Conservation (phyloP, 257 asterid genomes). For the Nicotiana tabacum region DNA sequence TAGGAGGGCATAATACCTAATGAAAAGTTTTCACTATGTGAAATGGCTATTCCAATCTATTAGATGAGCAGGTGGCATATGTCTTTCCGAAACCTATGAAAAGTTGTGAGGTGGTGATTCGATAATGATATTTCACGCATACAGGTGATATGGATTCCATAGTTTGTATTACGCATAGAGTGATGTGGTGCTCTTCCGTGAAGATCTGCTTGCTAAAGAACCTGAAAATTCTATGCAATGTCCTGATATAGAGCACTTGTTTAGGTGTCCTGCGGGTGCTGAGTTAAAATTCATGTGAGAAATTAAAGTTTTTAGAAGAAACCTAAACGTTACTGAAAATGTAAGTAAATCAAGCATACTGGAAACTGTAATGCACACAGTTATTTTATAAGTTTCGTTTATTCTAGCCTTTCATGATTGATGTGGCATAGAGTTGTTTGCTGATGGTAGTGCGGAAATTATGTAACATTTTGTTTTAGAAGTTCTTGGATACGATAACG, state of each 20-base stretch:
- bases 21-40: not conserved
- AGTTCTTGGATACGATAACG: not conserved
- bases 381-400: not conserved
- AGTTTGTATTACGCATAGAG: not conserved
- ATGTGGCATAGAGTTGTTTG: not conserved
- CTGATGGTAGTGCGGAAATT: not conserved
- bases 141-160: not conserved
- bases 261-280: not conserved
- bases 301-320: not conserved
- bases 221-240: not conserved
- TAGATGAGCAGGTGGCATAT: not conserved
- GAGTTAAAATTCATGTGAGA: not conserved
- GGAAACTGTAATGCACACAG: not conserved
- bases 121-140: not conserved
- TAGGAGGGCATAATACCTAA: not conserved
- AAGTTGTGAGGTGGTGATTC: not conserved
- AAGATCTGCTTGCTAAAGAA: not conserved
- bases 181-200: not conserved
- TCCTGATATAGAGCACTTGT: not conserved
- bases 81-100: not conserved
- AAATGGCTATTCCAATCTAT: not conserved
- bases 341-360: not conserved
- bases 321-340: not conserved
- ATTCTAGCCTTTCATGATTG: not conserved
- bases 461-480: not conserved